phyloP scores from a whole-genome alignment of 108 stramenopile genomes.

The Nitzschia inconspicua region DNA sequence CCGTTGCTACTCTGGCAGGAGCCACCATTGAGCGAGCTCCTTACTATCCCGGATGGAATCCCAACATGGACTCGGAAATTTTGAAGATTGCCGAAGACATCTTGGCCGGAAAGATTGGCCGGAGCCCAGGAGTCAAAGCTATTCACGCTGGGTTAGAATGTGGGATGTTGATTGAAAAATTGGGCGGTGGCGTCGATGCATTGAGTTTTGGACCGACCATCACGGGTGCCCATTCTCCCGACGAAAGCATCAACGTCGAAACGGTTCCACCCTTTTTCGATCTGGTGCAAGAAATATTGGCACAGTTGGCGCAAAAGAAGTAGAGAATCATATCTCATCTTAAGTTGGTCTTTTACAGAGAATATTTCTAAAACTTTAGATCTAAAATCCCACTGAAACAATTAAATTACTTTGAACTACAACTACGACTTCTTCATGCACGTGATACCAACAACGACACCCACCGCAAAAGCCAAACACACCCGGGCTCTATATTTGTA shows the following conservation, averaged over 20 bases:
- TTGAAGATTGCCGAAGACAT: constrained; percentile 12
- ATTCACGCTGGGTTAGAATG: constrained; percentile 40
- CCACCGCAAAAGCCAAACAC: neutral
- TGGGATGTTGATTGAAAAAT: constrained; percentile 33
- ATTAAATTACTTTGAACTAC: too few species aligned
- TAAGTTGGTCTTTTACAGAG: too few species aligned
- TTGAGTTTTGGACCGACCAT: constrained; percentile 34
- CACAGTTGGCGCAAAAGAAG: neutral
- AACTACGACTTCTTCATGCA: neutral
- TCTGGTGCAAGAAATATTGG: constrained; percentile 22
- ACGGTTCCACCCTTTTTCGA: constrained; percentile 30
- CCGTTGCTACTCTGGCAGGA: neutral
- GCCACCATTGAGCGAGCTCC: neutral
- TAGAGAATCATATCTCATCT: too few species aligned
- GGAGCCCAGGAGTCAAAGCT: constrained; percentile 18
- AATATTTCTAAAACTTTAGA: too few species aligned
- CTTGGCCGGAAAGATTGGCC: constrained; percentile 9
- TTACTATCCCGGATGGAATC: constrained; percentile 34
- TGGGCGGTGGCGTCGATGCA: constrained; percentile 30
- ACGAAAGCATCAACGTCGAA: constrained; percentile 18
- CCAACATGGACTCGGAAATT: constrained; percentile 16
- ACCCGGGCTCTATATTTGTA: neutral
- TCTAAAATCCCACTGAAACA: too few species aligned
- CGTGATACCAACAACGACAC: neutral
- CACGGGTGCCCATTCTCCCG: constrained; percentile 28